Evolutionary conservation across 768 basidiomycete genomes (phyloP).

Genomic region (Hydnomerulius pinastri): DNA sequence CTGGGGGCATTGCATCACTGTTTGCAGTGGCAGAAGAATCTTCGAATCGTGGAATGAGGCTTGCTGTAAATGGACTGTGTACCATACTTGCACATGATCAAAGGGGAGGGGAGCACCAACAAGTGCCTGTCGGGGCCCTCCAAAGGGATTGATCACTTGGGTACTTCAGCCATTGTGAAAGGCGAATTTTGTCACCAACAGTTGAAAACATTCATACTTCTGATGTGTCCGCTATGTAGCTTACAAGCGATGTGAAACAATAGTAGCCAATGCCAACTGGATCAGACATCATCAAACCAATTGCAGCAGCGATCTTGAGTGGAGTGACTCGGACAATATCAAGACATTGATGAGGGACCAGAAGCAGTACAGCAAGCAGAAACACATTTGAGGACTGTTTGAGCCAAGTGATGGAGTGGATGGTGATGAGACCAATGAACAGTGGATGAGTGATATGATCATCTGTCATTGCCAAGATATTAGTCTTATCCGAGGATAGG

Average conservation of each 20-base stretch:
- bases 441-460: not conserved
- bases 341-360: constrained; percentile 18
- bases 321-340: constrained; percentile 15
- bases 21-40: no score
- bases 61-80: no score
- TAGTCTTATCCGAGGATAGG: not conserved
- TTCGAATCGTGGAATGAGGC: no score
- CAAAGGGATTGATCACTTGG: no score
- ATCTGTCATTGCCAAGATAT: not conserved
- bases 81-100: no score
- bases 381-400: constrained; percentile 16
- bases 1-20: no score
- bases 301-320: constrained; percentile 16
- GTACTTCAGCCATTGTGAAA: constrained; percentile 35
- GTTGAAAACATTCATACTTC: constrained; percentile 9
- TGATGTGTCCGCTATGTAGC: constrained; percentile 22
- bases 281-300: constrained; percentile 20
- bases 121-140: no score
- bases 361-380: no score
- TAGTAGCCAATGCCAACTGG: constrained; percentile 17
- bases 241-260: constrained; percentile 24
- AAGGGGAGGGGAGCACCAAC: no score
- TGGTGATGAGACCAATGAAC: not conserved
- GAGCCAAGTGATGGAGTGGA: constrained; percentile 3
- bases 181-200: constrained; percentile 27